Base-by-base conservation (phyloP, 768 basidiomycete species). In the Pholiota conissans region DNA sequence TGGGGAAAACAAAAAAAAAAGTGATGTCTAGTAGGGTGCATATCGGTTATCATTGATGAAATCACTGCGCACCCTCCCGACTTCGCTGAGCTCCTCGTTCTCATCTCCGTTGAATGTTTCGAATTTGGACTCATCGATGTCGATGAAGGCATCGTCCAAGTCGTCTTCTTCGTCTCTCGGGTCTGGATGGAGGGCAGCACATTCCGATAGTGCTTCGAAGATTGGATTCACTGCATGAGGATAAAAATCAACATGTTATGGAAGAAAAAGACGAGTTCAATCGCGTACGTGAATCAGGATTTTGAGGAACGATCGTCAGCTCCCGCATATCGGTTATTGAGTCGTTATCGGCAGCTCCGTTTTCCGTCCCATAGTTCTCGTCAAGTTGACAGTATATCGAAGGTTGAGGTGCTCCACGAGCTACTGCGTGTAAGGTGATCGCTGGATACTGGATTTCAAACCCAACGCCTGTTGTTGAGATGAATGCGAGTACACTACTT, bases 301-400 rank as follows among this genome's bases (percentile, higher is more conserved):
- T 74, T 61, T 79, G 73, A 1, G 95, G 91, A 13, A 87, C 76
- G 65, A 99, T 88, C 63, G 72, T 82, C 54, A 99, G 77, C 67
- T 98, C 96, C 52, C 90, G 80, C 84, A 95, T 87, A 7, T 83
- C 79, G 8, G 67, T 64, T 46, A 72, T 69, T 50, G 71, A 75
- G 26, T 78, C 74, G 11, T 74, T 72, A n/a, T 68, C 65, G 3
- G 62, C 67, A 5, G 39, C 78, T 26, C 69, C 71, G 28, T 79
- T 74, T 49, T 69, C 71, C 50, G 66, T 67, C 13, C 69, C 74
- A n/a, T 74, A 73, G 49, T 68, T 66, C 59, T 93, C 93, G 64
- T 97, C 95, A 10, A 98, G 82, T 64, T 99, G 97, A 69, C 95
- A 97, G 72, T 98, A 98, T 68, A 98, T 82, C 6, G 85, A 89